Evolutionary conservation across 2,329 filamentous ascomycete genomes (phyloP), one percentile per base, ranked within the genome.

Genomic region (Aspergillus sclerotialis): DNA sequence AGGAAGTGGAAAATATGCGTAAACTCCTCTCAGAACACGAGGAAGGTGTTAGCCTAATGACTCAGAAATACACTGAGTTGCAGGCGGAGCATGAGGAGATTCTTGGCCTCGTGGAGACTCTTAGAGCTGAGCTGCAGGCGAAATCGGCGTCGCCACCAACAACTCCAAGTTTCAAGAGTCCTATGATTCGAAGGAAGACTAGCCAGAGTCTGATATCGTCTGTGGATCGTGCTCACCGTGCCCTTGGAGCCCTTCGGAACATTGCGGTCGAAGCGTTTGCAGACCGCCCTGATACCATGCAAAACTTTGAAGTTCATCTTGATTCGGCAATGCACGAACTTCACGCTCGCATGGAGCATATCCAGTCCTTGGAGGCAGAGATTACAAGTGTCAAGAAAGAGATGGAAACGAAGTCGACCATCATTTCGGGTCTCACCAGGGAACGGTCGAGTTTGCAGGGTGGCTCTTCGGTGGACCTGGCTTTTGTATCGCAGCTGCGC

Each of bases 401-500:
- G 61, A 94, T 96, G 82, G 92, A 98, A 56, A 81, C 77, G 43
- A 98, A 98, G 75, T 88, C 90, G 70, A 85, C 86, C 18, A 89
- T 98, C 55, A 96, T 98, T 49, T 86, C 87, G 18, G 92, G 92
- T 5, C 71, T 98, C 43, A 94, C 92, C 3, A 82, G 92, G 35
- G 93, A 98, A 62, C 75, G 93, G 39, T 90, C 87, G 3, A 95
- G 88, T 64, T 73, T 95, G 65, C 87, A 90, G 57, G 75, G 72
- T 58, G 41, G 46, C 5, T 83, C 84, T 15, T 84, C 88, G 6
- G 81, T 94, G 55, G 92, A 98, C 54, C 93, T 95, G 57, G 89
- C 86, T 0, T 80, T 95, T 44, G 82, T 96, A 19, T 83, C 86
- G 4, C 82, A 81, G 11, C 77, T 98, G 67, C 83, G 85, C 39